Percentiles rank a stretch among this genome's conserved stretches.
Conservation (phyloP, 1,284 basidiomycete genomes). For the Vanrija sp. region DNA sequence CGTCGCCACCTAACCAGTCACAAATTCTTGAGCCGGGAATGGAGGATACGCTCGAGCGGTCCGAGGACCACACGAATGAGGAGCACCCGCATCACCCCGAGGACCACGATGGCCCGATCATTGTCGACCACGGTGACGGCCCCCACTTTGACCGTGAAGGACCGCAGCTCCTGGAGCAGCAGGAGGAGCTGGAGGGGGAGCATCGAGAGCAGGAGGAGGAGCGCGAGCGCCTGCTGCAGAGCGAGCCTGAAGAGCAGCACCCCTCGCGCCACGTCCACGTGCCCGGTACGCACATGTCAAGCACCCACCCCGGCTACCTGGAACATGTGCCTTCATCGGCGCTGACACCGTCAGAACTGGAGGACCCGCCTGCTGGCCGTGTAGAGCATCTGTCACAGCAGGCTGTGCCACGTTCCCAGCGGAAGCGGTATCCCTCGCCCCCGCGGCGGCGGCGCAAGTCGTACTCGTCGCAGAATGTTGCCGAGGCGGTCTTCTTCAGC, state of each 20-base stretch:
- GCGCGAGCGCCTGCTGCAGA: neutral
- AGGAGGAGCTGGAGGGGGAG: neutral
- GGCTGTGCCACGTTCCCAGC: neutral
- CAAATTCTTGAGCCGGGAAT: conserved; percentile 3
- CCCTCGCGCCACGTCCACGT: neutral
- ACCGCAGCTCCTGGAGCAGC: neutral
- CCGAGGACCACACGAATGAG: neutral
- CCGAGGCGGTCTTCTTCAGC: conserved; percentile 80
- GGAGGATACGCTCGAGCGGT: neutral
- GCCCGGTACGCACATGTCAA: conserved; percentile 32
- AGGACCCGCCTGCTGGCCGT: neutral
- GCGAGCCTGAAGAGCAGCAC: neutral
- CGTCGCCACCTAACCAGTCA: conserved; percentile 30
- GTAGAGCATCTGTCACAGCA: too few relatives aligned
- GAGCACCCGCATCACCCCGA: neutral
- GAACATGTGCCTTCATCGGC: conserved; percentile 33
- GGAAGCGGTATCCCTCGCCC: conserved; percentile 6
- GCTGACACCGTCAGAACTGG: conserved; percentile 26
- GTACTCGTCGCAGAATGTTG: conserved; percentile 50
- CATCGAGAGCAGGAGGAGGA: conserved; percentile 3
- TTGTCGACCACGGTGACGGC: too few relatives aligned
- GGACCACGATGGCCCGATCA: neutral
- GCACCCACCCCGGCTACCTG: conserved; percentile 28
- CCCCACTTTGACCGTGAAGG: neutral
- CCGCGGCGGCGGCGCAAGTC: conserved; percentile 11